These are phyloP conservation scores for Camellia lanceoleosa DNA, from an alignment of 148 eudicot species.

Conservation along the genomic window DNA sequence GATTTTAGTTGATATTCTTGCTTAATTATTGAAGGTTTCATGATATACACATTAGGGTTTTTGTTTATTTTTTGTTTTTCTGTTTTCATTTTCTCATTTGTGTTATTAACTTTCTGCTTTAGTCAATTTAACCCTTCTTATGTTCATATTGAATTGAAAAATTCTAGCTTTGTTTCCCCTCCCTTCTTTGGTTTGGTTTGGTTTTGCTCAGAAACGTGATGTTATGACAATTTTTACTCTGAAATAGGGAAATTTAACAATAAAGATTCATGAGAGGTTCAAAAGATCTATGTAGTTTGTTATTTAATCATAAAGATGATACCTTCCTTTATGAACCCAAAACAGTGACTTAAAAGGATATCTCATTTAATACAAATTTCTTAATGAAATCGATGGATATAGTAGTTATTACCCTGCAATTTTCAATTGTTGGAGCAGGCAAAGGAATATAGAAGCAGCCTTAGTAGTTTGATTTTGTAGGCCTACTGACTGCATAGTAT, in stretches of 20 bases:
- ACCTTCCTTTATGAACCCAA: conserved; percentile 1
- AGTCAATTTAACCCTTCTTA: too few species aligned
- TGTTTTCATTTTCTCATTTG: too few species aligned
- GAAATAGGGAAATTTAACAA: neutral
- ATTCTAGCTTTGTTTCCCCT: neutral
- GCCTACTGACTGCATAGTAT: too few species aligned
- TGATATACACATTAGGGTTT: too few species aligned
- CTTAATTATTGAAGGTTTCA: too few species aligned
- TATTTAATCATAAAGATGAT: neutral
- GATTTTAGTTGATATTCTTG: too few species aligned
- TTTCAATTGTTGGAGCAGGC: too few species aligned
- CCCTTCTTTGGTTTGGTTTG: neutral
- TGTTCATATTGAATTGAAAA: too few species aligned
- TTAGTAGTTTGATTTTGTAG: too few species aligned
- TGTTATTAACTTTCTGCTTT: too few species aligned
- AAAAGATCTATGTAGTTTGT: neutral
- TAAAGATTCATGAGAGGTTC: neutral
- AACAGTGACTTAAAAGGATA: neutral
- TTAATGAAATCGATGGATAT: neutral
- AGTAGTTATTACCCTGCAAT: neutral
- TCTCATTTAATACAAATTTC: neutral
- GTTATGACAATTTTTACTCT: neutral
- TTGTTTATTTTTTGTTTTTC: too few species aligned
- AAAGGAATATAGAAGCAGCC: too few species aligned
- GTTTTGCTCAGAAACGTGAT: neutral